Percentiles rank a stretch among this genome's conserved stretches.
Evolutionary conservation across 805 yeast genomes (phyloP).

Genomic region (Saccharomyces paradoxus): DNA sequence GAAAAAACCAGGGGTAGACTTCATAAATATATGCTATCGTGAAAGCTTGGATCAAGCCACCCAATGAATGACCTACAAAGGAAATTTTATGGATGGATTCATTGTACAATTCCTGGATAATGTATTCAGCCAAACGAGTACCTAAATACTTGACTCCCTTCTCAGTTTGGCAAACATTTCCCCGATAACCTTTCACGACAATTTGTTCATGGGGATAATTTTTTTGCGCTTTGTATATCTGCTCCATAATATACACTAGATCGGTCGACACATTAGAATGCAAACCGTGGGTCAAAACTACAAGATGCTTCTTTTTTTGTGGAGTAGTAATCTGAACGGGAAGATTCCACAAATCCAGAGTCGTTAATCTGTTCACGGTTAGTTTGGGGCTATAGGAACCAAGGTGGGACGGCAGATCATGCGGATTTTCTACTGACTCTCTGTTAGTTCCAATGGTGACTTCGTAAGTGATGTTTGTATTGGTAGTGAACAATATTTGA

Average conservation of each 20-base stretch:
- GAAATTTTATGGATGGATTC: constrained; percentile 48
- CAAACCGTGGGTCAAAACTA: constrained; percentile 66
- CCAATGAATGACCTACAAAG: constrained; percentile 71
- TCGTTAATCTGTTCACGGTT: constrained; percentile 43
- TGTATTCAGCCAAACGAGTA: constrained; percentile 57
- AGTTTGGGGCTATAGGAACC: constrained; percentile 33
- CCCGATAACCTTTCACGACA: constrained; percentile 60
- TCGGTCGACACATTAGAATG: constrained; percentile 74
- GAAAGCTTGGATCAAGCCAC: constrained; percentile 71
- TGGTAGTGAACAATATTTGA: constrained; percentile 60
- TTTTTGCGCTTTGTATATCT: constrained; percentile 41
- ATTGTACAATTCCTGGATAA: constrained; percentile 40
- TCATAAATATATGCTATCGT: constrained; percentile 63
- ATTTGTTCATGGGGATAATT: constrained; percentile 36
- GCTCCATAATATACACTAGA: constrained; percentile 64
- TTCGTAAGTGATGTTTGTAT: constrained; percentile 57
- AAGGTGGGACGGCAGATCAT: constrained; percentile 19
- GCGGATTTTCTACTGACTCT: constrained; percentile 13
- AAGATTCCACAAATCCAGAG: constrained; percentile 64
- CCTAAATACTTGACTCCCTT: constrained; percentile 71
- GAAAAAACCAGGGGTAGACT: constrained; percentile 64
- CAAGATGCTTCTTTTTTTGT: constrained; percentile 50
- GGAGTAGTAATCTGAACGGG: constrained; percentile 31
- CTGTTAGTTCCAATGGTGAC: constrained; percentile 41
- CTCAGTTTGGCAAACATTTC: constrained; percentile 72